Conservation (phyloP, 2,329 filamentous ascomycete genomes). For the Colletotrichum eremochloae region DNA sequence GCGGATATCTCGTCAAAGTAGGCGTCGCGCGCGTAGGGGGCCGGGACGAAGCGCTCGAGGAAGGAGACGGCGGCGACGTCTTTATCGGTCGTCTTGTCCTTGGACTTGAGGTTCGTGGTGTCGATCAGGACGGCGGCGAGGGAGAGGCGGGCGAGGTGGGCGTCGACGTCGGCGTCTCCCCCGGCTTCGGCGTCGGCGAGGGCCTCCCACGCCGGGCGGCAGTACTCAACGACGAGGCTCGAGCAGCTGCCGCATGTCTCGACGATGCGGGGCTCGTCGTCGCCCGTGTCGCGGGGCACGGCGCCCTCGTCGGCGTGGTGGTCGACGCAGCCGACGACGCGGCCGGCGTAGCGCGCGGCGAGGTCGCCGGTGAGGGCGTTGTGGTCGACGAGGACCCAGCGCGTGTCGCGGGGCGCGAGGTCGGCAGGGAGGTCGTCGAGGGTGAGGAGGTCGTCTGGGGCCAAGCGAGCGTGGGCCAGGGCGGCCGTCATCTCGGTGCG, state of each 20-base stretch:
- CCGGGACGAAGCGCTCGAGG: slow-evolving; percentile 60
- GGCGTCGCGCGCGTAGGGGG: slow-evolving; percentile 62
- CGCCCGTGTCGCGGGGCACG: slow-evolving; percentile 59
- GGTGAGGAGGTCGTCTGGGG: slow-evolving; percentile 73
- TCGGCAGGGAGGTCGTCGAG: slow-evolving; percentile 62
- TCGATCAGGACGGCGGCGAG: slow-evolving; percentile 81
- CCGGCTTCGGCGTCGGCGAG: slow-evolving; percentile 50
- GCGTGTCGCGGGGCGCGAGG: slow-evolving; percentile 68
- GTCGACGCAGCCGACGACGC: slow-evolving; percentile 78
- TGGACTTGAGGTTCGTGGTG: slow-evolving; percentile 73
- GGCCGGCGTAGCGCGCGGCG: slow-evolving; percentile 62
- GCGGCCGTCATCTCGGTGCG: slow-evolving; percentile 79
- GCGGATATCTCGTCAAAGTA: slow-evolving; percentile 72
- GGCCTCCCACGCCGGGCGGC: slow-evolving; percentile 68
- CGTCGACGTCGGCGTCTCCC: slow-evolving; percentile 56
- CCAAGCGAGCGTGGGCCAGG: slow-evolving; percentile 71
- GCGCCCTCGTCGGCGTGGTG: slow-evolving; percentile 81
- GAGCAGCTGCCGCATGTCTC: slow-evolving; percentile 79
- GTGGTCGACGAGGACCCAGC: slow-evolving; percentile 85
- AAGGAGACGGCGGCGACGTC: slow-evolving; percentile 71
- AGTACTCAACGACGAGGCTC: slow-evolving; percentile 75
- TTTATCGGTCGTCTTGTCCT: slow-evolving; percentile 73
- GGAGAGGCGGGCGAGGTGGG: slow-evolving; percentile 74
- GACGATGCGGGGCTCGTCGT: slow-evolving; percentile 70
- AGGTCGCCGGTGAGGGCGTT: slow-evolving; percentile 77